Conservation (phyloP, 371 early-diverging fungal species). For the Mortierella sp. region DNA sequence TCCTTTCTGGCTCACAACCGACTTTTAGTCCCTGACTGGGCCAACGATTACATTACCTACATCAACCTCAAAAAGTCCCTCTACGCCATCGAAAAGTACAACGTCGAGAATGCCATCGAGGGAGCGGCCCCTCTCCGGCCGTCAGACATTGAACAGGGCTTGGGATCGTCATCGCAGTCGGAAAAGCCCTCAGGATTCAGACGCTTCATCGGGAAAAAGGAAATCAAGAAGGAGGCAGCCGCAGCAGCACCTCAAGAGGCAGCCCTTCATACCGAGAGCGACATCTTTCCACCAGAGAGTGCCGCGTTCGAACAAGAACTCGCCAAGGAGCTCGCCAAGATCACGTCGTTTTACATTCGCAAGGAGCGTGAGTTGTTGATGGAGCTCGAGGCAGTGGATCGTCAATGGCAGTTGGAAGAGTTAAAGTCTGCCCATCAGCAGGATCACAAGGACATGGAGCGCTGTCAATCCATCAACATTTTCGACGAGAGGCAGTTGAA, state of each 20-base stretch:
- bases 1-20: not conserved
- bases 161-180: slow-evolving; percentile 1
- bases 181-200: slow-evolving; percentile 29
- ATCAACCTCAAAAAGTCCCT: slow-evolving; percentile 53
- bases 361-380: slow-evolving; percentile 85
- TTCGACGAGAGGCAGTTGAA: slow-evolving; percentile 41
- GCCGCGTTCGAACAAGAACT: slow-evolving; percentile 58
- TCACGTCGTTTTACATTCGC: slow-evolving; percentile 82
- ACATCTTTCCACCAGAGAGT: slow-evolving; percentile 52
- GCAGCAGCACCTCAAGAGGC: slow-evolving; percentile 26
- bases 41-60: slow-evolving; percentile 53
- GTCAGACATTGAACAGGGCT: slow-evolving; percentile 37
- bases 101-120: slow-evolving; percentile 35
- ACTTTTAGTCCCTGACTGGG: slow-evolving; percentile 52
- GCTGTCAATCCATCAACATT: slow-evolving; percentile 13
- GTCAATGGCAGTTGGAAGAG: slow-evolving; percentile 53
- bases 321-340: slow-evolving; percentile 85
- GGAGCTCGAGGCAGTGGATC: slow-evolving; percentile 66
- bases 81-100: slow-evolving; percentile 55
- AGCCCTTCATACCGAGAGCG: slow-evolving; percentile 25
- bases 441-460: slow-evolving; percentile 2
- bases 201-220: slow-evolving; percentile 21
- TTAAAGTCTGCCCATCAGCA: slow-evolving; percentile 13
- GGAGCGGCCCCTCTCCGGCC: slow-evolving; percentile 13
- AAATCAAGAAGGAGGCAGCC: slow-evolving; percentile 8